Evolutionary conservation across 306 rosid species (phyloP).

Genomic region (Canavalia gladiata): DNA sequence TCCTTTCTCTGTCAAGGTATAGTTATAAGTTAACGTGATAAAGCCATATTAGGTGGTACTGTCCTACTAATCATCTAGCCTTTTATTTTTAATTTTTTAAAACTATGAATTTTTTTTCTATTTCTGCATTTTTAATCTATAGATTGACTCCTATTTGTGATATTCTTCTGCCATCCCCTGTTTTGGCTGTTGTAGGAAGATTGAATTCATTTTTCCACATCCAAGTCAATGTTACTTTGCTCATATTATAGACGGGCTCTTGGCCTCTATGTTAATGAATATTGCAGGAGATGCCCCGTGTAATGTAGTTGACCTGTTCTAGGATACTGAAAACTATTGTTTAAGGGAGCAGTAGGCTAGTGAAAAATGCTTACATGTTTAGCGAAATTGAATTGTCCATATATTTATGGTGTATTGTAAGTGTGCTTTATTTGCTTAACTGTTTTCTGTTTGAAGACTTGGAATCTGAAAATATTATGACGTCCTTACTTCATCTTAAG

Average conservation of each 20-base stretch:
- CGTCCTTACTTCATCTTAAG: too few relatives aligned
- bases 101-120: too few relatives aligned
- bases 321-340: not conserved
- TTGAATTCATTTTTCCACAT: not conserved
- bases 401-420: not conserved
- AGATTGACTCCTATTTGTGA: too few relatives aligned
- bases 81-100: not conserved
- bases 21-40: not conserved
- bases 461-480: not conserved
- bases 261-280: not conserved
- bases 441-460: not conserved
- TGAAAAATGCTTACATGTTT: not conserved
- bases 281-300: not conserved
- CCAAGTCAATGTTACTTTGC: not conserved
- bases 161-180: slow-evolving; percentile 21
- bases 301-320: not conserved
- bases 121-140: too few relatives aligned
- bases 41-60: slow-evolving; percentile 23
- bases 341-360: not conserved
- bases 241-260: not conserved
- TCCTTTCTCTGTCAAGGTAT: not conserved
- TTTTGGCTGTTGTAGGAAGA: not conserved
- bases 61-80: slow-evolving; percentile 9
- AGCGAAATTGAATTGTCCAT: not conserved
- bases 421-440: not conserved